phyloP scores from a whole-genome alignment of 1,284 basidiomycete genomes.

The Athelia psychrophila region DNA sequence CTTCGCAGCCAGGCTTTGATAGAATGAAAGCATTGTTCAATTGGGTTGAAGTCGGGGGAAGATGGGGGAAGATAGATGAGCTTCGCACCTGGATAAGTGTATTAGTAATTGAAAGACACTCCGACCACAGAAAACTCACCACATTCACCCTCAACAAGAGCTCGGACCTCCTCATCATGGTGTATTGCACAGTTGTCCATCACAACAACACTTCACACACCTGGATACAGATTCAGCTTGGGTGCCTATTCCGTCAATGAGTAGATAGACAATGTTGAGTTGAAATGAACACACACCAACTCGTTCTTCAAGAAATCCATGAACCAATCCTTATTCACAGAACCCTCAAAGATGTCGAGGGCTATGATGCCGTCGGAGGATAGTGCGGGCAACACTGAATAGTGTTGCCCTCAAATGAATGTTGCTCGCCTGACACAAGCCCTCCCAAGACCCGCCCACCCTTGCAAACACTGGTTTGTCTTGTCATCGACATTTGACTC shows the following conservation, averaged over 20 bases:
- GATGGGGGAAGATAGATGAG: conserved; percentile 23
- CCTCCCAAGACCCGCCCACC: conserved; percentile 10
- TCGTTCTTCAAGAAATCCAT: conserved; percentile 13
- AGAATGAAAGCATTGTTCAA: conserved; percentile 19
- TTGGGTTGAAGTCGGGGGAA: conserved; percentile 22
- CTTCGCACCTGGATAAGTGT: conserved; percentile 10
- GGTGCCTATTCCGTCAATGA: conserved; percentile 9
- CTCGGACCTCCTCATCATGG: conserved; percentile 15
- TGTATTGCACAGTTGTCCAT: conserved; percentile 27
- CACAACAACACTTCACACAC: conserved; percentile 19
- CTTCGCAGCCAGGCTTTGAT: conserved; percentile 18
- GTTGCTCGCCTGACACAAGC: conserved; percentile 11
- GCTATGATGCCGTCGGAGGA: conserved; percentile 16
- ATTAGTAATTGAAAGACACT: neutral
- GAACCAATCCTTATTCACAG: conserved; percentile 16
- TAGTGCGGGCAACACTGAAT: conserved; percentile 20
- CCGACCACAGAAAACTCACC: conserved; percentile 4
- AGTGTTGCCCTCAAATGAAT: conserved; percentile 13
- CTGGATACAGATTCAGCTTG: conserved; percentile 16
- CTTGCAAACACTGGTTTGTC: conserved; percentile 8
- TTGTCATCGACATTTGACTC: conserved; percentile 16
- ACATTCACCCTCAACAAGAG: conserved; percentile 16
- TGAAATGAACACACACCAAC: conserved; percentile 8
- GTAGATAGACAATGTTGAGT: neutral
- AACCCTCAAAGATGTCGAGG: conserved; percentile 18